Evolutionary conservation across 106 monocot species (phyloP).

Genomic region (Allium sativum): DNA sequence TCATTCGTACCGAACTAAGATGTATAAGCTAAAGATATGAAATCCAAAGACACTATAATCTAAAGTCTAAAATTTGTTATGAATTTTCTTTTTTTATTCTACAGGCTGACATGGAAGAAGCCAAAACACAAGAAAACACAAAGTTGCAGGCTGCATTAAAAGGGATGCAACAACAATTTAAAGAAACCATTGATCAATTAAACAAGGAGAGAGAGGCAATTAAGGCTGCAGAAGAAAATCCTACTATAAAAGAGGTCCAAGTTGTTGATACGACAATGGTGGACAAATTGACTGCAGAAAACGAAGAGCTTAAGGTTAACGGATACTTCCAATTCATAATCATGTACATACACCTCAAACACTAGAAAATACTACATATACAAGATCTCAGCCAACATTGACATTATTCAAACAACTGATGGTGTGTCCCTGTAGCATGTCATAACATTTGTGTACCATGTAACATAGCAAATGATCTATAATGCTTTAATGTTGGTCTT

Average conservation of each 20-base stretch:
- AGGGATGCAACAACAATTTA: conserved; percentile 25
- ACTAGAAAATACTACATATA: neutral
- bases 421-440: too few relatives aligned
- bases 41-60: too few relatives aligned
- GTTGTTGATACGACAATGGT: conserved; percentile 47
- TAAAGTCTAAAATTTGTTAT: too few relatives aligned
- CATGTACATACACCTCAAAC: neutral
- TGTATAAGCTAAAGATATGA: too few relatives aligned
- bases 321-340: too few relatives aligned
- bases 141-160: conserved; percentile 43
- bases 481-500: too few relatives aligned
- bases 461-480: too few relatives aligned
- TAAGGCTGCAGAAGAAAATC: conserved; percentile 22
- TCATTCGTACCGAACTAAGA: too few relatives aligned
- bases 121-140: conserved; percentile 62
- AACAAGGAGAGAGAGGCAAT: conserved; percentile 26
- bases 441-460: too few relatives aligned
- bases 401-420: too few relatives aligned
- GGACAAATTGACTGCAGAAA: conserved; percentile 62
- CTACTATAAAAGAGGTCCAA: conserved; percentile 33
- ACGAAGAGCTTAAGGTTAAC: conserved; percentile 69
- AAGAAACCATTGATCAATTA: conserved; percentile 28
- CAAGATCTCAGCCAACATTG: too few relatives aligned
- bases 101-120: conserved; percentile 63
- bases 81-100: too few relatives aligned